A percentile compares a stretch with the other conserved stretches of the same genome.
phyloP scores from a whole-genome alignment of 129 eudicot genomes.

The Lactuca saligna region DNA sequence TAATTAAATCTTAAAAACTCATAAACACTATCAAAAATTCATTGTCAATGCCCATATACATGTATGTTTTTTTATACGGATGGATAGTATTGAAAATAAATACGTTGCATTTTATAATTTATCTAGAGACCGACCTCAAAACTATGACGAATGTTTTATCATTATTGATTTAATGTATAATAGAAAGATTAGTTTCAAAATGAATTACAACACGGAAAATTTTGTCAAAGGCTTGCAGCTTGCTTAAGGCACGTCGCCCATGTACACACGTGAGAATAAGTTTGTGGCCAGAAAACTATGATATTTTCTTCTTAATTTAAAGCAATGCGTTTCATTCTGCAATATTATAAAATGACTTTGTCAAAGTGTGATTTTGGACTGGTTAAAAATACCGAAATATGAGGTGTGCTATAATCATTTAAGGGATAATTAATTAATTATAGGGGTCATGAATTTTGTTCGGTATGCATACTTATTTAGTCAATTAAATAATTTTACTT shows the following conservation, averaged over 20 bases:
- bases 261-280: slow-evolving; percentile 23
- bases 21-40: too few species aligned
- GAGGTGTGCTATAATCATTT: neutral
- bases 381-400: neutral
- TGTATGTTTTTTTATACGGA: too few species aligned
- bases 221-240: slow-evolving; percentile 20
- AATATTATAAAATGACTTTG: neutral
- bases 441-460: too few species aligned
- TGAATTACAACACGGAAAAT: slow-evolving; percentile 2
- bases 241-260: slow-evolving; percentile 20
- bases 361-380: neutral
- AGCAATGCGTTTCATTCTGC: neutral
- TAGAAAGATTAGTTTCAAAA: neutral
- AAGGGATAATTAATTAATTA: too few species aligned
- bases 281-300: slow-evolving; percentile 8
- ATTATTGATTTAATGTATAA: neutral
- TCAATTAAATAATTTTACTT: too few species aligned
- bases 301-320: neutral
- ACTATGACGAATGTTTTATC: neutral
- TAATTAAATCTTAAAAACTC: too few species aligned
- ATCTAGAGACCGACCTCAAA: slow-evolving; percentile 11
- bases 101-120: neutral
- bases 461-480: too few species aligned
- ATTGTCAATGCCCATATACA: too few species aligned
- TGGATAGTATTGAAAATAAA: too few species aligned